Evolutionary conservation across 2,329 filamentous ascomycete species (phyloP).

Genomic region (Penicillium sp.): DNA sequence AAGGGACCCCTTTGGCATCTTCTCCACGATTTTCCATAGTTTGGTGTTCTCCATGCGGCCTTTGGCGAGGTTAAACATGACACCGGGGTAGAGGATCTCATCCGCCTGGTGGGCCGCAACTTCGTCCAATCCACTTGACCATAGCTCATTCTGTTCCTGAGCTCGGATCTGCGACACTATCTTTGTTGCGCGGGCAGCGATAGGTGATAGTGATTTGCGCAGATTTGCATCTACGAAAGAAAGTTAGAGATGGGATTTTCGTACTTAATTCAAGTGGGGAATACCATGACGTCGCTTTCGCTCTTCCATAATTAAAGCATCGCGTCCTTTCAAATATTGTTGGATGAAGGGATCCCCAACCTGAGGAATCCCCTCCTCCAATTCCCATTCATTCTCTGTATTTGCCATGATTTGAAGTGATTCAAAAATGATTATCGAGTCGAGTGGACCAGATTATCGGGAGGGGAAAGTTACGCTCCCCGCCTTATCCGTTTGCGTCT

Average conservation of each 20-base stretch:
- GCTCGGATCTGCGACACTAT: conserved; percentile 78
- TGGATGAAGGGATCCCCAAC: conserved; percentile 72
- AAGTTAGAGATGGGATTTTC: conserved; percentile 1
- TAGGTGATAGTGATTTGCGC: conserved; percentile 63
- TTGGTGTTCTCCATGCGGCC: conserved; percentile 80
- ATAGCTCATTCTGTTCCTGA: conserved; percentile 71
- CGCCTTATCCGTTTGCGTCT: conserved; percentile 2
- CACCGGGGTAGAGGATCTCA: conserved; percentile 73
- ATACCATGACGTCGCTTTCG: conserved; percentile 76
- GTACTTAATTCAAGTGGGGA: conserved; percentile 10
- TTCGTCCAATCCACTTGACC: conserved; percentile 73
- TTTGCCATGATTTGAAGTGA: conserved; percentile 12
- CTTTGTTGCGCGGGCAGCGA: conserved; percentile 71
- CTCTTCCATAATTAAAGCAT: conserved; percentile 75
- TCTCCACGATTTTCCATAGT: conserved; percentile 78
- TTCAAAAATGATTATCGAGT: neutral
- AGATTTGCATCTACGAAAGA: conserved; percentile 27
- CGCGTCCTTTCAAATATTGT: conserved; percentile 73
- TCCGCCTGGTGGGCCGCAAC: conserved; percentile 60
- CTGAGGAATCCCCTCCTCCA: conserved; percentile 46
- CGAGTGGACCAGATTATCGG: neutral
- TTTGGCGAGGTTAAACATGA: conserved; percentile 89
- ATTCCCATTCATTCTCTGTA: conserved; percentile 29
- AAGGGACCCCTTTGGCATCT: conserved; percentile 76
- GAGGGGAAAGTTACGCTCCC: conserved; percentile 1